These are phyloP conservation scores for Aspergillus panamensis DNA, from an alignment of 495 filamentous ascomycete genomes.

Conservation along the genomic window DNA sequence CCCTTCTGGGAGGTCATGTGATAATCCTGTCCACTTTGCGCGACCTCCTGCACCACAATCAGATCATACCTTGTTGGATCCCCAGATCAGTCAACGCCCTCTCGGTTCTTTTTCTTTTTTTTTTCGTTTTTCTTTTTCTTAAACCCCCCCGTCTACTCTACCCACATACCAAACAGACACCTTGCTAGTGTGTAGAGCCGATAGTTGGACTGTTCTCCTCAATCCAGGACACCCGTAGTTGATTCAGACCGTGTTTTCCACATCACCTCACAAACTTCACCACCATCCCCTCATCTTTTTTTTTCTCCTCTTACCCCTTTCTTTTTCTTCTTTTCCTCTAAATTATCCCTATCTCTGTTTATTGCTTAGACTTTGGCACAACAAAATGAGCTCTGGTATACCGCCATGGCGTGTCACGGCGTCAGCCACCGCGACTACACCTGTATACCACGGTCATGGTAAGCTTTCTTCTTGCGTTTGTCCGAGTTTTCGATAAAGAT, in stretches of 20 bases:
- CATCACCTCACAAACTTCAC: not conserved
- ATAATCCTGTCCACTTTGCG: too few relatives aligned
- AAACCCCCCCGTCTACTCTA: not conserved
- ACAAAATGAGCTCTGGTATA: slow-evolving; percentile 40
- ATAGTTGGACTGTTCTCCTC: slow-evolving; percentile 3
- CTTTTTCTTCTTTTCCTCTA: slow-evolving; percentile 9
- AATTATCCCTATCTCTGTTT: slow-evolving; percentile 7
- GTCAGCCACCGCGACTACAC: slow-evolving; percentile 30
- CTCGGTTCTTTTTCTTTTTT: not conserved
- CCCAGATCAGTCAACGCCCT: not conserved
- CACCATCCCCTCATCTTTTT: not conserved
- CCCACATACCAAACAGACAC: not conserved
- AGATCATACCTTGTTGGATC: not conserved
- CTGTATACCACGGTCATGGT: slow-evolving; percentile 33
- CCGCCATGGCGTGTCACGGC: slow-evolving; percentile 44
- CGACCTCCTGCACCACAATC: not conserved
- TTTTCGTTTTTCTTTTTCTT: not conserved
- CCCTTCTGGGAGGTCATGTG: not conserved
- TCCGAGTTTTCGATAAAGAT: not conserved
- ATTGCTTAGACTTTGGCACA: slow-evolving; percentile 9
- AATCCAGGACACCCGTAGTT: slow-evolving; percentile 9
- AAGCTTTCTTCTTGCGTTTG: slow-evolving; percentile 16
- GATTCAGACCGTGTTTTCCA: slow-evolving; percentile 1
- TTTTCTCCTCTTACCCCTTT: slow-evolving; percentile 4
- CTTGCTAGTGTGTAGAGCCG: slow-evolving; percentile 7